Evolutionary conservation across 257 asterid species (phyloP).

Genomic region (Parsonsia alboflavescens): DNA sequence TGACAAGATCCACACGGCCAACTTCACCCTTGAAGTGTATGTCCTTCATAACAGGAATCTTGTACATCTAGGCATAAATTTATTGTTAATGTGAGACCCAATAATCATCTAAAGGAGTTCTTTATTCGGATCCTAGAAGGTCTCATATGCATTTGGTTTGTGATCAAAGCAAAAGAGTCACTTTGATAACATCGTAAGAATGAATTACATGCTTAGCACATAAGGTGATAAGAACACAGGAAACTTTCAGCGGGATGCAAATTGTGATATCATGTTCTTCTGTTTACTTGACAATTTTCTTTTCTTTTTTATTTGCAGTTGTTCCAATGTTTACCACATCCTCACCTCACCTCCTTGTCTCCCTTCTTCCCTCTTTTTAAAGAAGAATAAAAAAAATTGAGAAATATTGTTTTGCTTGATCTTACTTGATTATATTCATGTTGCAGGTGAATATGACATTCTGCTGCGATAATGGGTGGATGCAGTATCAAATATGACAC

Average conservation of each 20-base stretch:
- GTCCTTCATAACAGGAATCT: neutral
- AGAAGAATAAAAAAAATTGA: neutral
- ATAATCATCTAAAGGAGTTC: neutral
- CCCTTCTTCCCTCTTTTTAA: neutral
- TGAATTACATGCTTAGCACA: neutral
- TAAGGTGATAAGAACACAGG: neutral
- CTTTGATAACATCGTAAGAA: no score
- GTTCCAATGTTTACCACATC: no score
- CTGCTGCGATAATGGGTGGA: neutral
- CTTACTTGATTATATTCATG: constrained; percentile 10
- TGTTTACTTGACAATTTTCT: no score
- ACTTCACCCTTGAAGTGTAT: no score
- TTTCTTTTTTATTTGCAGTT: no score
- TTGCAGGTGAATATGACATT: constrained; percentile 28
- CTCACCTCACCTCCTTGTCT: neutral
- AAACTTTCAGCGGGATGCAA: neutral
- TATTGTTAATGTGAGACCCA: neutral
- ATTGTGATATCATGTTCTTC: neutral
- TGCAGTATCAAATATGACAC: neutral
- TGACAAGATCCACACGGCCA: neutral
- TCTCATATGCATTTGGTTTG: neutral
- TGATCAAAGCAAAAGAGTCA: neutral
- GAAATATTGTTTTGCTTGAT: no score
- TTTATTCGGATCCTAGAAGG: neutral
- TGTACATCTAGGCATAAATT: neutral